Conservation (phyloP, 305 asterid species). For the Fraxinus ornus region DNA sequence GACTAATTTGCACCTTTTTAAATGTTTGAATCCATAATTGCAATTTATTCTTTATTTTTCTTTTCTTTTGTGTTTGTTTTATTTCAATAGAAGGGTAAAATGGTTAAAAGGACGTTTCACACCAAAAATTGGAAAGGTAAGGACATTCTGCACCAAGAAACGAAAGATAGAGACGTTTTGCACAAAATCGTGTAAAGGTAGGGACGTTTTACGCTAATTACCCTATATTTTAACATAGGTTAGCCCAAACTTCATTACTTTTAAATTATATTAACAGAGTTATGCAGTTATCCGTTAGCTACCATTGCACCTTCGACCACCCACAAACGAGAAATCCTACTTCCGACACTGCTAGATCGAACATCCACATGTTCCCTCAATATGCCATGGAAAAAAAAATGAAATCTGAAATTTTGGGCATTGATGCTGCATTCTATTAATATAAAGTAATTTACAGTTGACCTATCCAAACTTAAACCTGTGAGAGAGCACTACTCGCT, state of each 20-base stretch:
- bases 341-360: background rate
- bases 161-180: no score
- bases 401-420: background rate
- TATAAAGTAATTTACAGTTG: conserved; percentile 39
- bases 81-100: no score
- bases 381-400: background rate
- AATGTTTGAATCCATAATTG: no score
- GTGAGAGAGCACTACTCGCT: conserved; percentile 31
- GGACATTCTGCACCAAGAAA: no score
- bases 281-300: background rate
- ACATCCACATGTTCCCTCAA: background rate
- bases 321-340: background rate
- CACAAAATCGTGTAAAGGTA: no score
- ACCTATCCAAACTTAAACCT: background rate
- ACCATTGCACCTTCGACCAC: background rate
- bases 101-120: no score
- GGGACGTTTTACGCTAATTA: no score
- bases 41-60: no score
- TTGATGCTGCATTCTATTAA: conserved; percentile 18
- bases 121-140: no score
- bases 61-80: no score
- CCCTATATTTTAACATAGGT: background rate
- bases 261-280: background rate
- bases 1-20: no score
- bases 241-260: background rate